Evolutionary conservation across 768 basidiomycete species (phyloP), one percentile per base, ranked within the genome.

Genomic region (Coprinellus aureogranulatus): DNA sequence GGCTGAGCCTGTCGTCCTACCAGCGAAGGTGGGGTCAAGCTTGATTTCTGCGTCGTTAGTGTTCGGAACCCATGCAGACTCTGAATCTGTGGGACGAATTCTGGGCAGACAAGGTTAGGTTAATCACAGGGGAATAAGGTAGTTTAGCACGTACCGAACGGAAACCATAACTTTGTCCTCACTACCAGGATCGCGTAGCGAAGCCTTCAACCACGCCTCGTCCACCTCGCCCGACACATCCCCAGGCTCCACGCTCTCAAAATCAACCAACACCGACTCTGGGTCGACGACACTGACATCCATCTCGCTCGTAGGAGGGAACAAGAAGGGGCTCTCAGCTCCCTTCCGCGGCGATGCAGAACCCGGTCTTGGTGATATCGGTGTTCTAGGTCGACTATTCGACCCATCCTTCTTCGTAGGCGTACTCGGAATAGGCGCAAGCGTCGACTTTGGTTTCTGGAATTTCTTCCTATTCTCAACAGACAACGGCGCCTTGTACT

Each of bases 131-230:
- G 27, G 46, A 10, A 34, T 18, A 39, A 45, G 4, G 25, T 28
- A 50, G 59, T 22, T 41, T 45, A 61, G 3, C 57, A 30, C 49
- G 50, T 60, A 90, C 89, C 90, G 80, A 62, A 94, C 79, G 25
- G 91, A 92, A 22, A 93, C 91, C 69, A 93, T 85, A 45, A 92
- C 92, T 68, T 93, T 92, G 69, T 92, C 90, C 54, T 90, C 83
- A 52, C 81, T 84, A n/a, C 87, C 86, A 59, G 86, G 82, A 51
- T 85, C 79, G 14, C 68, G 68, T 1, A 72, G 68, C 1, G 68
- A 66, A n/a, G 70, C 71, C 54, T 73, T 61, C 16, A 85, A 65
- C 75, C 79, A 75, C 18, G 76, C 75, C 54, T 86, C 84, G 54
- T 90, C 90, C 1, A 90, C 75, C 53, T 88, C 88, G 0, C 71